phyloP scores from a whole-genome alignment of 192 early-diverging fungal species.

The Powellomyces hirtus region DNA sequence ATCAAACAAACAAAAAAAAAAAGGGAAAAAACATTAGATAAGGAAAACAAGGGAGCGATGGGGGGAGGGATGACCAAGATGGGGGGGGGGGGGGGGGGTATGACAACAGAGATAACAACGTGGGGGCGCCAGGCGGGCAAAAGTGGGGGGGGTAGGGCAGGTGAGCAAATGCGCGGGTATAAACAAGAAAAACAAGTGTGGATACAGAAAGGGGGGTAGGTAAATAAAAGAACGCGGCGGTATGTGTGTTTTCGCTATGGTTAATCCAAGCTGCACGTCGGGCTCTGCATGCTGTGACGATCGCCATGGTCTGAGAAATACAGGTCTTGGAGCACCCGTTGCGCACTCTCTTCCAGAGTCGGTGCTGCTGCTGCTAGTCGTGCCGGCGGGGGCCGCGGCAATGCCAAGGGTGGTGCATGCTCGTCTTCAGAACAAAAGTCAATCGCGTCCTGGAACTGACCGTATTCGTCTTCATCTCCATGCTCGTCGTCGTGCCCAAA shows the following conservation, averaged over 20 bases:
- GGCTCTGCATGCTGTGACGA: neutral
- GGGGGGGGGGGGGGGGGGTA: neutral
- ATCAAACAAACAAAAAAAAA: neutral
- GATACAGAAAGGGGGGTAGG: neutral
- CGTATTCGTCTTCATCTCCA: neutral
- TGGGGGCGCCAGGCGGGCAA: neutral
- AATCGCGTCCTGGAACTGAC: neutral
- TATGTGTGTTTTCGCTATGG: neutral
- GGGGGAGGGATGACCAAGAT: neutral
- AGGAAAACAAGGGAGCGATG: neutral
- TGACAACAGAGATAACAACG: neutral
- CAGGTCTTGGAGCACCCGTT: no score
- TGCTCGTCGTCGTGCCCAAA: neutral
- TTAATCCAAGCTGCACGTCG: conserved; percentile 6
- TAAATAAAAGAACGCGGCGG: neutral
- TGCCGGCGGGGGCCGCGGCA: no score
- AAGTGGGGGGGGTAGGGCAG: neutral
- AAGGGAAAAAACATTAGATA: neutral
- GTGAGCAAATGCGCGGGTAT: no score
- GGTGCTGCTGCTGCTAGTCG: no score
- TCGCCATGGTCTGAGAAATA: no score
- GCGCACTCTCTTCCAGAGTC: no score
- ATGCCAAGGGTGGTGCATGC: no score
- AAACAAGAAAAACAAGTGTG: neutral
- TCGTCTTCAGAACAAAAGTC: no score